Evolutionary conservation across 2,329 filamentous ascomycete species (phyloP).

Genomic region (Aspergillus chevalieri): DNA sequence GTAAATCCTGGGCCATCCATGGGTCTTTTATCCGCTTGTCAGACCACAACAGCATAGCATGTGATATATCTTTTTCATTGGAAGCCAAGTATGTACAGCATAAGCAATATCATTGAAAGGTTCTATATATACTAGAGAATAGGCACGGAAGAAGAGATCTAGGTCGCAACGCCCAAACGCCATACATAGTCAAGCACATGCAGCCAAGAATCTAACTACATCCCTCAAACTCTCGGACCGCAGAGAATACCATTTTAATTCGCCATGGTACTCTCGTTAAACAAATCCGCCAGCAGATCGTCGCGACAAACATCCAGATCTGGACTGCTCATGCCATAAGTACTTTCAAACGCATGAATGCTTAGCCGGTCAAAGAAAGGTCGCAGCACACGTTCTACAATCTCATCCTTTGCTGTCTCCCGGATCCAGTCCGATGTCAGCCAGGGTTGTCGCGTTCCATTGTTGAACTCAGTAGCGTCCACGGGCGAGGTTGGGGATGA

Average conservation of each 20-base stretch:
- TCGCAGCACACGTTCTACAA: conserved; percentile 70
- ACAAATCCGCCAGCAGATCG: conserved; percentile 65
- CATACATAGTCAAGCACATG: no score
- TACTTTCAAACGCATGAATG: conserved; percentile 88
- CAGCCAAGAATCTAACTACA: no score
- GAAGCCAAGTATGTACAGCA: background rate
- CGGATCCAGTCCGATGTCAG: conserved; percentile 45
- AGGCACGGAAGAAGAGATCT: no score
- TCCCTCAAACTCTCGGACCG: no score
- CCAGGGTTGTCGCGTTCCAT: conserved; percentile 34
- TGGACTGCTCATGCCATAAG: conserved; percentile 71
- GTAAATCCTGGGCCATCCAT: conserved; percentile 2
- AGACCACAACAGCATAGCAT: background rate
- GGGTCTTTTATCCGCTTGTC: background rate
- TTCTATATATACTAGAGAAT: no score
- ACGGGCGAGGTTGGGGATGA: conserved; percentile 19
- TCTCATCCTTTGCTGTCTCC: conserved; percentile 50
- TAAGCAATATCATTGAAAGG: background rate
- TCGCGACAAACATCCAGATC: conserved; percentile 61
- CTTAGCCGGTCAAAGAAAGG: conserved; percentile 90
- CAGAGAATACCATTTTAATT: conserved; percentile 19
- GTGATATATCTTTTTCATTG: background rate
- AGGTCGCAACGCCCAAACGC: no score
- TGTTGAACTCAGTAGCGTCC: conserved; percentile 23
- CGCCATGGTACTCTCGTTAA: conserved; percentile 63